Evolutionary conservation across 495 filamentous ascomycete genomes (phyloP), one percentile per base, ranked within the genome.

Genomic region (Hyaloscypha variabilis): DNA sequence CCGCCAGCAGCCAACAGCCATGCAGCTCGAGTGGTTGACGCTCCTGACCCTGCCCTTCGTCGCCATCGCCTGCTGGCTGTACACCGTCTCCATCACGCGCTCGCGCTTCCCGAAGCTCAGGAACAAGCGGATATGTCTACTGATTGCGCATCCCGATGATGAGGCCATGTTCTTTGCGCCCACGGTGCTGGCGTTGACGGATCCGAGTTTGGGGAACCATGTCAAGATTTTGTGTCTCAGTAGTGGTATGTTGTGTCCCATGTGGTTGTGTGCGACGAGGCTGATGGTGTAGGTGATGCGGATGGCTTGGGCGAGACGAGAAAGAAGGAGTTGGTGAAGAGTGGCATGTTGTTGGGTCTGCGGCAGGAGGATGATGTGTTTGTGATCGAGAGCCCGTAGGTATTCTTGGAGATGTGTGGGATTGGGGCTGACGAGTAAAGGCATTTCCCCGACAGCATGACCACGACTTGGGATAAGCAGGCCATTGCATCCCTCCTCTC

Each of bases 91-190:
- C 39, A 79, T 87, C 25, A 78, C 82, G 26, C 73, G 78, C 65
- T 71, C 76, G 10, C 82, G 85, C 29, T 90, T 93, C 70, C 91
- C 92, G 0, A 85, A 76, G 60, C 81, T 96, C 63, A 79, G 80
- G 64, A 88, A 90, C 79, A 93, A 96, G 79, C 83, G 90, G 66
- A 91, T 97, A 67, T 90, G 90, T 71, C 83, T 99, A 29, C 81
- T 99, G 42, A 98, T 99, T 75, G 95, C 95, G 4, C 95, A 99
- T 77, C 95, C 95, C 0, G 95, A 99, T 76, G 95, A 99, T 67
- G 95, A 99, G 80, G 96, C 95, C 69, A 99, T 99, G 95, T 99
- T 99, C 81, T 99, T 99, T 77, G 87, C 94, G 65, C 95, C 95
- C 0, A 90, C 92, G 0, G 83, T 99, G 3, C 80, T 96, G 60